phyloP scores from a whole-genome alignment of 495 filamentous ascomycete species.

The Penicillium cosmopolitanum region DNA sequence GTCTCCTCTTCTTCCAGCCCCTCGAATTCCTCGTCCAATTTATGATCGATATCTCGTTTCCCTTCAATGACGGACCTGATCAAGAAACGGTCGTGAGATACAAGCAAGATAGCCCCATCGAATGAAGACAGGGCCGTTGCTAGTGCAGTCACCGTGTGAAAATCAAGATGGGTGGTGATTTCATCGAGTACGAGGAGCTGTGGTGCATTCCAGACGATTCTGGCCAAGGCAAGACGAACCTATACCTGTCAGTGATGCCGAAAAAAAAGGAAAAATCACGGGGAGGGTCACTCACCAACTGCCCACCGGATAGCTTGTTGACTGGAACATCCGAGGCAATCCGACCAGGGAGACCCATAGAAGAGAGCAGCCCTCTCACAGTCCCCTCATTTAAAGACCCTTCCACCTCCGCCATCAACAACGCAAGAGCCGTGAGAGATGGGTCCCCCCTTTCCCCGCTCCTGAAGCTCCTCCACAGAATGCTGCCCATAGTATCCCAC shows the following conservation, averaged over 20 bases:
- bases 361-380: constrained; percentile 61
- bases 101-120: constrained; percentile 70
- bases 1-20: constrained; percentile 51
- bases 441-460: constrained; percentile 44
- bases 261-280: not conserved
- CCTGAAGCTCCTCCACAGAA: constrained; percentile 68
- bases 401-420: constrained; percentile 54
- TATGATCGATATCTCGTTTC: constrained; percentile 44
- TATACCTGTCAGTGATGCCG: constrained; percentile 17
- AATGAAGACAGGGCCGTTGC: constrained; percentile 64
- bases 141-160: constrained; percentile 72
- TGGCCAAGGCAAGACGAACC: constrained; percentile 74
- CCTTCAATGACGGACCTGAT: constrained; percentile 71
- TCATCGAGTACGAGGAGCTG: constrained; percentile 81
- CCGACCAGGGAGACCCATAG: constrained; percentile 67
- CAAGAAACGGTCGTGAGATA: constrained; percentile 80
- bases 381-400: constrained; percentile 62
- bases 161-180: constrained; percentile 84
- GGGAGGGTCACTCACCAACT: constrained; percentile 49
- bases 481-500: constrained; percentile 80
- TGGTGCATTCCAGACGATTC: constrained; percentile 66
- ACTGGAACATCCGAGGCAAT: constrained; percentile 72
- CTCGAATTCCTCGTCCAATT: constrained; percentile 53
- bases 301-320: constrained; percentile 70
- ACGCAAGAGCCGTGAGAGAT: constrained; percentile 61